Conservation (phyloP, 371 early-diverging fungal species). For the Mortierella polycephala region DNA sequence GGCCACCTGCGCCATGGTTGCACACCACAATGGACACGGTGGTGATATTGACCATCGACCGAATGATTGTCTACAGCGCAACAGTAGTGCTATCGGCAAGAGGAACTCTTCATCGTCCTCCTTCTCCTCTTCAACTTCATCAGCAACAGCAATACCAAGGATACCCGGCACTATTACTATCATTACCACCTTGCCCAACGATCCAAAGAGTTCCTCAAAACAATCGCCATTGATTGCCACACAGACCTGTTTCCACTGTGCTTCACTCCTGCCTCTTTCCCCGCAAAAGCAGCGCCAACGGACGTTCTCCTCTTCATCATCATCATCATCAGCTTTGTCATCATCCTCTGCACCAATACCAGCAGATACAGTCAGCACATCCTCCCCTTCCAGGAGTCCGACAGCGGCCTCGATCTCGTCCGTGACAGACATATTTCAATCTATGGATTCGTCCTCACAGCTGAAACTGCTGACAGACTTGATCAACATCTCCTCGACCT, state of each 20-base stretch:
- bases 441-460: slow-evolving; percentile 29
- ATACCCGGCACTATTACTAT: too few relatives aligned
- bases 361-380: slow-evolving; percentile 15
- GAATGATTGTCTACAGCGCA: too few relatives aligned
- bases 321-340: slow-evolving; percentile 1
- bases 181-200: not conserved
- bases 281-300: slow-evolving; percentile 1
- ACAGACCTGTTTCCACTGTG: not conserved
- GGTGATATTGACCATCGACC: too few relatives aligned
- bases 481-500: slow-evolving; percentile 64
- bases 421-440: slow-evolving; percentile 34
- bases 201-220: not conserved
- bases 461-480: slow-evolving; percentile 55
- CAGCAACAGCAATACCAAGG: not conserved
- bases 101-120: not conserved
- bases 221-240: not conserved
- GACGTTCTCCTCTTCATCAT: slow-evolving; percentile 6
- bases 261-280: not conserved
- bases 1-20: too few relatives aligned
- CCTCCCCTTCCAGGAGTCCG: not conserved
- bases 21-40: too few relatives aligned
- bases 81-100: not conserved
- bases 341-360: slow-evolving; percentile 12
- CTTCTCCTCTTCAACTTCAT: not conserved
- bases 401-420: not conserved